Percentiles rank a stretch among this genome's conserved stretches.
Evolutionary conservation across 225 moss, liverwort and hornwort species (phyloP).

Genomic region (Marchantia polymorpha): DNA sequence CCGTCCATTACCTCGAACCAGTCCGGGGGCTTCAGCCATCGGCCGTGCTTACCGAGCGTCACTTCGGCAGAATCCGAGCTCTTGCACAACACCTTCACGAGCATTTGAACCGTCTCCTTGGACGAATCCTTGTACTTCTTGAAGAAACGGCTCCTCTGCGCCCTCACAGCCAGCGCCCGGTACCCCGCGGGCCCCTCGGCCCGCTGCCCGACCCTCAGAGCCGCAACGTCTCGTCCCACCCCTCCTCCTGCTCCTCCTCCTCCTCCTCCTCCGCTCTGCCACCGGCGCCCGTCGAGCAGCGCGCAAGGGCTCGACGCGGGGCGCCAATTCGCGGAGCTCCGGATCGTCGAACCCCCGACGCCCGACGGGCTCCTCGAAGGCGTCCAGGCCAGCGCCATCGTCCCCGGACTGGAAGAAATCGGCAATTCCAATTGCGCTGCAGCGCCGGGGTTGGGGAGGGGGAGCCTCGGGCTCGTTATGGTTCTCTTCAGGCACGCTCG

Average conservation of each 20-base stretch:
- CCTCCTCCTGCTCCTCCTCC: neutral
- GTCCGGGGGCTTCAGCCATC: constrained; percentile 54
- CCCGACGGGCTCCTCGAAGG: too few species aligned
- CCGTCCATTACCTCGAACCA: constrained; percentile 84
- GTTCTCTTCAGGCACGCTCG: too few species aligned
- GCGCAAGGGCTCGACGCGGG: neutral
- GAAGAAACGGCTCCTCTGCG: constrained; percentile 31
- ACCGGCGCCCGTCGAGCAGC: neutral
- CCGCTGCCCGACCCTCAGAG: neutral
- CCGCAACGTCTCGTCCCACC: neutral
- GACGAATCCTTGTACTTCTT: constrained; percentile 31
- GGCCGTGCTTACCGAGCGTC: constrained; percentile 61
- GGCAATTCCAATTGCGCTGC: too few species aligned
- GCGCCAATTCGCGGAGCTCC: too few species aligned
- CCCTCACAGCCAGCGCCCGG: constrained; percentile 16
- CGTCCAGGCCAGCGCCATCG: too few species aligned
- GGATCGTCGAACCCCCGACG: too few species aligned
- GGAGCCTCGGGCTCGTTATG: too few species aligned
- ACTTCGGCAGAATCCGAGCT: constrained; percentile 31
- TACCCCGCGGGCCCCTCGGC: neutral
- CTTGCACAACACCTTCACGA: constrained; percentile 33
- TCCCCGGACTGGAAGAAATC: too few species aligned
- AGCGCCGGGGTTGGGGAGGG: too few species aligned
- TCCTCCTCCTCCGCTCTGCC: neutral
- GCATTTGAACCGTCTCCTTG: constrained; percentile 27